Base-by-base conservation (phyloP, 257 asterid genomes). In the Knoxia roxburghii region DNA sequence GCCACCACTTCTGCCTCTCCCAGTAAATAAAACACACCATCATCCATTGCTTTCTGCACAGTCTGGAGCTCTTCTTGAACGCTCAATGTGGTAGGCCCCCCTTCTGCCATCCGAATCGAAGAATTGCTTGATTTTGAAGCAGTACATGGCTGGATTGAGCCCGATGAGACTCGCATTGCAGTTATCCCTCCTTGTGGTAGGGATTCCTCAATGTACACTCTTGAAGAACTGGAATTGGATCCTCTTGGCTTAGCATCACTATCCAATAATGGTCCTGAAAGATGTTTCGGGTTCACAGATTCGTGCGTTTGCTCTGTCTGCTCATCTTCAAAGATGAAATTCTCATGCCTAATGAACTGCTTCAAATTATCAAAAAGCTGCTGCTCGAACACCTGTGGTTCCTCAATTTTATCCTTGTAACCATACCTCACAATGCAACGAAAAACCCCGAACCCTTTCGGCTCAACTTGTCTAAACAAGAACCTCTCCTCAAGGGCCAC, bases 1-100 rank as follows among this genome's bases (percentile, higher is more conserved):
- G 95, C 90, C 45, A 84, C 85, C 63, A 89, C 95, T 58, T 86
- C 95, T 7, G 87, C 79, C 72, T 89, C 96, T 54, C 96, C 95
- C 2, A 85, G 53, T 37, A 89, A 58, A 55, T 89, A 89, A 61
- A 76, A 84, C 72, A 83, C 84, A 0, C 91, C 96, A 17, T 72
- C 76, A 6, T 76, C 87, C 81, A 30, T 54, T 0, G 88, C 85
- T 9, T 29, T 72, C 37, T 80, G 76, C 78, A 84, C 78, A 5
- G 69, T 72, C 69, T 40, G 78, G 39, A 78, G 62, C 72, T 81
- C 87, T 50, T 77, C 86, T 64, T 80, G 87, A 14, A 57, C 73
- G 4, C 68, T 75, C 39, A 23, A 13, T 32, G 62, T 73, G 51
- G 41, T 26, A 2, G 66, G n/a, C n/a, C n/a, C 33, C 1, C 2